Conservation (phyloP, 345 rosid genomes). For the Rhizophora mangle region DNA sequence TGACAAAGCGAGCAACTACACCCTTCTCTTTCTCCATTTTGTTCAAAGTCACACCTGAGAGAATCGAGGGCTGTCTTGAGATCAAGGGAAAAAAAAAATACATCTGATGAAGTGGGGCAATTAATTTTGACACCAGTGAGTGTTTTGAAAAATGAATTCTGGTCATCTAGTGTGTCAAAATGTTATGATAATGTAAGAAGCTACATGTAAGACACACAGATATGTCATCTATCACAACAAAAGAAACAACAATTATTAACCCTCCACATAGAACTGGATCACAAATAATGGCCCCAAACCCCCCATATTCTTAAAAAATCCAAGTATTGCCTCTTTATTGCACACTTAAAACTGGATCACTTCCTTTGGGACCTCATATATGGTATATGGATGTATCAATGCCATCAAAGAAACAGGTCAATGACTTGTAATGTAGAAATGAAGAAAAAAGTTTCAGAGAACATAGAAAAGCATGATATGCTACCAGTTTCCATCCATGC, state of each 20-base stretch:
- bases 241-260: background rate
- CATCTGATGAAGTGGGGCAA: no score
- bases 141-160: background rate
- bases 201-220: background rate
- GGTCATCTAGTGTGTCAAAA: no score
- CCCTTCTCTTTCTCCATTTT: constrained; percentile 28
- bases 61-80: background rate
- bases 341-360: no score
- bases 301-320: no score
- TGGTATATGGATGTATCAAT: background rate
- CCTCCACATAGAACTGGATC: no score
- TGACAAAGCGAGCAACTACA: constrained; percentile 24
- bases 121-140: background rate
- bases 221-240: background rate
- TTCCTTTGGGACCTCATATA: no score
- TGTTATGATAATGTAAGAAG: background rate
- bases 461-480: background rate
- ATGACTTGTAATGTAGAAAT: background rate
- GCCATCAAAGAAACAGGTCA: background rate
- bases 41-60: constrained; percentile 22
- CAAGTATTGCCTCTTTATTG: no score
- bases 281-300: no score
- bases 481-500: constrained; percentile 37
- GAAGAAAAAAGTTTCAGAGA: background rate
- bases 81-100: background rate